Conservation (phyloP, 257 asterid species). For the Solanum dulcamara region DNA sequence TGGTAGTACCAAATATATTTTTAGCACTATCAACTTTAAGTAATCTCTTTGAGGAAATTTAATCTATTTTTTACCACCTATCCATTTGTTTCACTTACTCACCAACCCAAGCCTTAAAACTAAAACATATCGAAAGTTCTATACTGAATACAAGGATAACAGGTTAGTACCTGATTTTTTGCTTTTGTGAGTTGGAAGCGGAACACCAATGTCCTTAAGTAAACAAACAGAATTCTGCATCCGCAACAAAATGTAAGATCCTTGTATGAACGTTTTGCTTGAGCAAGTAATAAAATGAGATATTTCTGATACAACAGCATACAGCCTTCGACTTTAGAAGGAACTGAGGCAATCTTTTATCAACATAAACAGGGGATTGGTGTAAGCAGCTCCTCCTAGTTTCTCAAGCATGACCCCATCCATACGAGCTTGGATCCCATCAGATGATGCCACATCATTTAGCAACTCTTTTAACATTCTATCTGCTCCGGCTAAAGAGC, state of each 20-base stretch:
- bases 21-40: not conserved
- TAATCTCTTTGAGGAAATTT: not conserved
- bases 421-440: conserved; percentile 78
- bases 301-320: not conserved
- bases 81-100: not conserved
- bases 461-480: conserved; percentile 36
- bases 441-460: conserved; percentile 39
- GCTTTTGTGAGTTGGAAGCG: not conserved
- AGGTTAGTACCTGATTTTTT: not conserved
- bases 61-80: not conserved
- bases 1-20: not conserved
- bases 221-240: not conserved
- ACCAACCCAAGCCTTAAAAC: not conserved
- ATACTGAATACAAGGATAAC: not conserved
- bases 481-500: conserved; percentile 49
- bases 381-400: conserved; percentile 40
- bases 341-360: conserved; percentile 47
- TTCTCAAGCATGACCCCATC: conserved; percentile 61
- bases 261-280: not conserved
- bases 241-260: not conserved
- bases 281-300: not conserved
- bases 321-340: conserved; percentile 5
- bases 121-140: not conserved
- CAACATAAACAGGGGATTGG: conserved; percentile 27
- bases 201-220: not conserved